Evolutionary conservation across 225 moss, liverwort and hornwort genomes (phyloP).

Genomic region (Bryum argenteum): DNA sequence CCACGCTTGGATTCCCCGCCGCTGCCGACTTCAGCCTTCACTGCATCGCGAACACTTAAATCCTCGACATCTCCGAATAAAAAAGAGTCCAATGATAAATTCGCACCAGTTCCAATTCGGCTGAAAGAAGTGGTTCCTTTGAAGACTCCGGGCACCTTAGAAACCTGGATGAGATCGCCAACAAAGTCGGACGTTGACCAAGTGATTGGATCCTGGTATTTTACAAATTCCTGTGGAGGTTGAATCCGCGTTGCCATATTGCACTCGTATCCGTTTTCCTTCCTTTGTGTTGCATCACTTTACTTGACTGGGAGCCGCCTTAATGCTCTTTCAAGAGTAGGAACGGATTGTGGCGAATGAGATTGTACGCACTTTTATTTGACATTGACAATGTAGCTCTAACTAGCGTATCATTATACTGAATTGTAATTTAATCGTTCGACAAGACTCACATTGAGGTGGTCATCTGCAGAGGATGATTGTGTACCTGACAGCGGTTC

Average conservation of each 20-base stretch:
- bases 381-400: slow-evolving; percentile 18
- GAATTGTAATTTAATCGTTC: slow-evolving; percentile 11
- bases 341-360: slow-evolving; percentile 9
- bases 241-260: slow-evolving; percentile 23
- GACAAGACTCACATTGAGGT: slow-evolving; percentile 41
- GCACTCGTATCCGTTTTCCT: slow-evolving; percentile 21
- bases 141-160: slow-evolving; percentile 52
- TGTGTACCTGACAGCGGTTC: slow-evolving; percentile 34
- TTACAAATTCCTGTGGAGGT: slow-evolving; percentile 61
- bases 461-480: slow-evolving; percentile 51
- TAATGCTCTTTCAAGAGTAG: slow-evolving; percentile 16
- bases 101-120: slow-evolving; percentile 72
- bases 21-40: slow-evolving; percentile 57
- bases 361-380: slow-evolving; percentile 3
- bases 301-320: slow-evolving; percentile 17
- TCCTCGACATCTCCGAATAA: slow-evolving; percentile 38
- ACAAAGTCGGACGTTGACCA: slow-evolving; percentile 76
- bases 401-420: slow-evolving; percentile 20
- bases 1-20: slow-evolving; percentile 83
- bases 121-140: slow-evolving; percentile 57
- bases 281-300: slow-evolving; percentile 10
- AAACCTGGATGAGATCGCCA: slow-evolving; percentile 83
- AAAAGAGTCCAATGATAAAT: slow-evolving; percentile 45
- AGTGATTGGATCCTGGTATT: slow-evolving; percentile 80
- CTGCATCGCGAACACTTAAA: slow-evolving; percentile 41